Base-by-base conservation (phyloP, 1,139 yeast genomes). In the Magnusiomyces magnusii region DNA sequence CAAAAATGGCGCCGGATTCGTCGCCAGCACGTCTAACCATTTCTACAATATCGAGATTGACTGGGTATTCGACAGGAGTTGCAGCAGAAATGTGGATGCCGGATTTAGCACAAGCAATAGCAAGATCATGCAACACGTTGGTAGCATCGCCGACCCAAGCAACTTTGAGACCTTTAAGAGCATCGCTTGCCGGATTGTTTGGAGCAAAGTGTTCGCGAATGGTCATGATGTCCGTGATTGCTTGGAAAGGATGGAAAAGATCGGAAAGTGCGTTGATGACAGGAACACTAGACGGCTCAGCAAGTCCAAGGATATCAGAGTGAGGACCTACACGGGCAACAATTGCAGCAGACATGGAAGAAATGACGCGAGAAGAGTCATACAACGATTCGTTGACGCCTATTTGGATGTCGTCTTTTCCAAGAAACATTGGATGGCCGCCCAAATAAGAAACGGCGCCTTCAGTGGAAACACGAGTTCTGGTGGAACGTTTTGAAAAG, bases 111-210 rank as follows among this genome's bases (percentile, higher is more conserved):
- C 96, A 84, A 9, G 97, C 98, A 66, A 92, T 83, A n/a, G 95
- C 84, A 74, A 93, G 79, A 74, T 93, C 99, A 72, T 93, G 93
- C 63, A 93, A 85, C 44, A 93, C 99, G 69, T 93, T 93, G 72
- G 93, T 93, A 53, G 98, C 86, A 71, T 93, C 99, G 61, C 99
- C 99, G 31, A 93, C 83, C 99, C 99, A 93, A 1, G 97, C 84
- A 60, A 93, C 76, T 68, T 91, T 92, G 65, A 91, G 79, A 1
- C 87, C 87, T 63, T 81, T 70, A 17, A 80, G 73, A 54, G 75
- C 71, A 50, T 67, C 67, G 31, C 28, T 36, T 2, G 47, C n/a
- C 2, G 54, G 7, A 23, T 51, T 25, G 19, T 51, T 39, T 7
- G 54, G 54, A 1, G 82, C 84, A 69, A 90, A 87, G 2, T 85